Conservation (phyloP, 2,329 filamentous ascomycete genomes). For the Fusarium poae region DNA sequence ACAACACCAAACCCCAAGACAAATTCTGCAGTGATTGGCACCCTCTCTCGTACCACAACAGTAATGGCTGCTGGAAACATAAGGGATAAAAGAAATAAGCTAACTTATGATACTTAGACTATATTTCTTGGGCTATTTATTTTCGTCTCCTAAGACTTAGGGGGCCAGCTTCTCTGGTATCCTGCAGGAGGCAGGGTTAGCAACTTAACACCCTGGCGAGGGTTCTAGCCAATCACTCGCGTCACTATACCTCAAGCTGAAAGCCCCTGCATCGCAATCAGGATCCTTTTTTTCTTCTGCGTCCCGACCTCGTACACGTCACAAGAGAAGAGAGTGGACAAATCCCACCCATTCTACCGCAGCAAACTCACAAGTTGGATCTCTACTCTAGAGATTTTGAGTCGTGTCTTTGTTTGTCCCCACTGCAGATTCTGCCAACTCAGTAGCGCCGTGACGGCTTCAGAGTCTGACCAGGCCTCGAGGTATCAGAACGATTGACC, state of each 20-base stretch:
- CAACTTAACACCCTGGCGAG: slow-evolving; percentile 32
- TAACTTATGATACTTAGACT: too few relatives aligned
- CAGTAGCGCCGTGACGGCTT: not conserved
- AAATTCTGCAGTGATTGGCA: not conserved
- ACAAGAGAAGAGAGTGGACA: not conserved
- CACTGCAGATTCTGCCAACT: not conserved
- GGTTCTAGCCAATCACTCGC: slow-evolving; percentile 25
- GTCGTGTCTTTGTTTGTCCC: slow-evolving; percentile 11
- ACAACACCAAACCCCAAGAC: not conserved
- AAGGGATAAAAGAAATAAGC: too few relatives aligned
- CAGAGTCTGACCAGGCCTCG: not conserved
- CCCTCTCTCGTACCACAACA: not conserved
- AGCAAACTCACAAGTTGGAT: slow-evolving; percentile 1
- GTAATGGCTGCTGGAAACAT: too few relatives aligned
- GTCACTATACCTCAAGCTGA: slow-evolving; percentile 25
- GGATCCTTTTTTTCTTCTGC: slow-evolving; percentile 6
- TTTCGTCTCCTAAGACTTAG: too few relatives aligned
- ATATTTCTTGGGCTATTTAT: too few relatives aligned
- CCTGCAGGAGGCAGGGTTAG: too few relatives aligned
- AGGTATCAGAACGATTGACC: too few relatives aligned
- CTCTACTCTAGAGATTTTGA: not conserved
- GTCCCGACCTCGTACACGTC: slow-evolving; percentile 26
- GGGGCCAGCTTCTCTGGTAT: too few relatives aligned
- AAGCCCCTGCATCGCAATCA: slow-evolving; percentile 32
- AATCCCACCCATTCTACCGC: not conserved